Conservation (phyloP, 306 rosid species). For the Cucurbita ficifolia region DNA sequence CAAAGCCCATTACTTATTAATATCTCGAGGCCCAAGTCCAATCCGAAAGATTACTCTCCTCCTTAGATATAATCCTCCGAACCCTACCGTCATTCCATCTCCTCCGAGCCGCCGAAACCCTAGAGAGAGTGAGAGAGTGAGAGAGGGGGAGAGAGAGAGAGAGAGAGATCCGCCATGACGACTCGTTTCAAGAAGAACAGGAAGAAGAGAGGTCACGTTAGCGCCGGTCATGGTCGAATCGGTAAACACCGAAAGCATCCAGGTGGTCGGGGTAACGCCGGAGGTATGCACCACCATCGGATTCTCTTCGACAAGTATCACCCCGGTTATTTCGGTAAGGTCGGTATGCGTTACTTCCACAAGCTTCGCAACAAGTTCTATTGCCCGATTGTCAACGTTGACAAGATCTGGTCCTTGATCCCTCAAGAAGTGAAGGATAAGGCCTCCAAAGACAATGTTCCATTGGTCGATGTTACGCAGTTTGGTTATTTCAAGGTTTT, state of each 20-base stretch:
- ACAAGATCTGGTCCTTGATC: conserved; percentile 58
- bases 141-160: no score
- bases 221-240: conserved; percentile 76
- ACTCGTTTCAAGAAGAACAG: conserved; percentile 83
- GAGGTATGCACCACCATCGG: conserved; percentile 92
- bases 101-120: conserved; percentile 29
- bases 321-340: conserved; percentile 78
- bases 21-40: background rate
- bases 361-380: conserved; percentile 68
- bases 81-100: conserved; percentile 2
- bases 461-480: conserved; percentile 59
- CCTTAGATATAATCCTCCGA: conserved; percentile 10
- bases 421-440: conserved; percentile 62
- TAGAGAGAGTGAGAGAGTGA: background rate
- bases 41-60: background rate
- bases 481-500: conserved; percentile 53
- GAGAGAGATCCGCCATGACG: conserved; percentile 33
- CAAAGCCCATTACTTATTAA: background rate
- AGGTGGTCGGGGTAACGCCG: conserved; percentile 84
- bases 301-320: conserved; percentile 89
- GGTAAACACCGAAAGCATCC: conserved; percentile 89
- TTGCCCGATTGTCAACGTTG: conserved; percentile 64
- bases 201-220: conserved; percentile 90
- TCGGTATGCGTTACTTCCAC: conserved; percentile 83
- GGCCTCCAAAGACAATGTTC: conserved; percentile 45